Evolutionary conservation across 768 basidiomycete species (phyloP), one percentile per base, ranked within the genome.

Genomic region (Lactarius hengduanensis): DNA sequence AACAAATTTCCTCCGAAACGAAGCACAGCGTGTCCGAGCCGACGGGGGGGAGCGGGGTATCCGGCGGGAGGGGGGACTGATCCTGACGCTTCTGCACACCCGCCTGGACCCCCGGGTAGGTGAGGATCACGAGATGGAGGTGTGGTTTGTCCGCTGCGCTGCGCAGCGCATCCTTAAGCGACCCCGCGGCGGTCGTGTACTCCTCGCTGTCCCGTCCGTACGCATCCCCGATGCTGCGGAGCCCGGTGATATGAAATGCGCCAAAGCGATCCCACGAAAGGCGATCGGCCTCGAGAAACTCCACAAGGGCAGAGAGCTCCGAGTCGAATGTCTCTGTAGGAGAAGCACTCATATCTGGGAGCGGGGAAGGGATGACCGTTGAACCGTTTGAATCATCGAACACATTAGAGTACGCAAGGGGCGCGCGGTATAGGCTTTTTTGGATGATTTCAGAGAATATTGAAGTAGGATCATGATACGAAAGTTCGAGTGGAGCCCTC

Each of bases 1-100:
- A 77, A 75, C 92, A 94, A 1, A 79, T 75, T 28, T 84, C 80
- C 22, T 76, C 74, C 28, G 83, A 81, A 2, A 77, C 71, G 73
- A 85, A 87, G 77, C 92, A 94, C 7, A 85, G 83, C 16, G 87
- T 84, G 36, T 86, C 74, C 43, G 82, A 81, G 61, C 82, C 82
- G 61, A 87, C 83, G 2, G 88, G 87, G 66, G 83, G 75, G 63
- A 76, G 71, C 20, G 78, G 70, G 6, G 84, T 82, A 32, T 83
- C 73, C 1, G 87, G 84, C 7, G 80, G 79, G 69, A 81, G 78
- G 57, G 80, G 77, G 15, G 80, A 76, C 38, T 72, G 72, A 15
- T 77, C 62, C 28, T 80, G 76, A 63, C 83, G 81, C 74, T 80
- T 79, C 59, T 69, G 30, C 28, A 55, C 22, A 55, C 50, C 50